Conservation (phyloP, 257 asterid genomes). For the Rubia yunnanensis region DNA sequence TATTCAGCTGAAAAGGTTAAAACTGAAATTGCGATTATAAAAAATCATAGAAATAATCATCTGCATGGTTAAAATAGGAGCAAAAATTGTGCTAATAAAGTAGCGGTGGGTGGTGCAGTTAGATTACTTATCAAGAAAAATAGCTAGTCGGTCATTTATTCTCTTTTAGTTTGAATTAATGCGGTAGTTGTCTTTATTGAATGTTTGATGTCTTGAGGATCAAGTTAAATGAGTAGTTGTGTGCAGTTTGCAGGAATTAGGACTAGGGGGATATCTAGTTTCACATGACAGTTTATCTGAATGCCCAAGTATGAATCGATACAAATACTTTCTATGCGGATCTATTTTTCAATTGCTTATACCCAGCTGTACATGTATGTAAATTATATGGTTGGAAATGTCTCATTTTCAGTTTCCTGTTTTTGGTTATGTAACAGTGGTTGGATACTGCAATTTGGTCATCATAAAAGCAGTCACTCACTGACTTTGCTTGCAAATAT, state of each 20-base stretch:
- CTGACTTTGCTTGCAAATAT: conserved; percentile 9
- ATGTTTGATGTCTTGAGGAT: conserved; percentile 1
- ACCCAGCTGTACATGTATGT: neutral
- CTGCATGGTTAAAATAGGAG: neutral
- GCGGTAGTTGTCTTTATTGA: conserved; percentile 15
- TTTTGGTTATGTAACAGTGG: conserved; percentile 16
- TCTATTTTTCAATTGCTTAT: neutral
- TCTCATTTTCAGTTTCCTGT: neutral
- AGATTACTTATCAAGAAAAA: neutral
- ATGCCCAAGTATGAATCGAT: neutral
- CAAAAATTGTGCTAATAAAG: neutral
- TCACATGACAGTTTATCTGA: neutral
- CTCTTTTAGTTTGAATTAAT: conserved; percentile 2
- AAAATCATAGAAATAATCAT: neutral
- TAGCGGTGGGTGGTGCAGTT: neutral
- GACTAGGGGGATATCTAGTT: neutral
- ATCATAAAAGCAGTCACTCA: conserved; percentile 11
- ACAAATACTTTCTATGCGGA: neutral
- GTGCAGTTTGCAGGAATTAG: neutral
- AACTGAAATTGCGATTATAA: neutral
- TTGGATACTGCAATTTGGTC: conserved; percentile 10
- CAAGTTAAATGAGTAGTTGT: conserved; percentile 14
- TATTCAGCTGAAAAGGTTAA: neutral
- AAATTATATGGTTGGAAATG: neutral
- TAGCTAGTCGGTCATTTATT: conserved; percentile 5